Conservation (phyloP, 495 filamentous ascomycete genomes). For the Physcia stellaris region DNA sequence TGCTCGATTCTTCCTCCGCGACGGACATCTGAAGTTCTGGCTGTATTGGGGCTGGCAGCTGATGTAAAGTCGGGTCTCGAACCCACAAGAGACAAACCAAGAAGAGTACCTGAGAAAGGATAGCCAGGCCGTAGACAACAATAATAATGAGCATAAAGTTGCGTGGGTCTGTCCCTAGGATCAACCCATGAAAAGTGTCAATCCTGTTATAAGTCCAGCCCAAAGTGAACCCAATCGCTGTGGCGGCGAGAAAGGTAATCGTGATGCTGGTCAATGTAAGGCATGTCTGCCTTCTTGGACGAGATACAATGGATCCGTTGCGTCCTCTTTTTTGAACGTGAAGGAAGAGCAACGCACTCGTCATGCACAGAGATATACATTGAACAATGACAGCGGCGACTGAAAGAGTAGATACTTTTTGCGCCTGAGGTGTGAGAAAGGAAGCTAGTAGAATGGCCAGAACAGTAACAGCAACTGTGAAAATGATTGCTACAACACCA, state of each 20-base stretch:
- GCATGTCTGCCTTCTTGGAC: too few relatives aligned
- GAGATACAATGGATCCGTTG: too few relatives aligned
- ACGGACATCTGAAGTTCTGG: conserved; percentile 9
- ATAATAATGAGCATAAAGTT: conserved; percentile 18
- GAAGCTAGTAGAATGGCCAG: conserved; percentile 21
- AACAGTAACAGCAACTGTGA: conserved; percentile 14
- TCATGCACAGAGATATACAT: conserved; percentile 7
- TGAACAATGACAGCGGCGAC: conserved; percentile 17
- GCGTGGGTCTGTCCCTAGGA: conserved; percentile 4
- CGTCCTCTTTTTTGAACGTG: conserved; percentile 10
- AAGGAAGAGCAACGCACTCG: conserved; percentile 7
- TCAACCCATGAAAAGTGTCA: too few relatives aligned
- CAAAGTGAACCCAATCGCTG: too few relatives aligned
- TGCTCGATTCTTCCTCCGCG: conserved; percentile 14
- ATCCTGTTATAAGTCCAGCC: too few relatives aligned
- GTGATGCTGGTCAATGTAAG: too few relatives aligned
- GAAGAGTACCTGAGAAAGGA: conserved; percentile 15
- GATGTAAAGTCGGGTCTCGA: conserved; percentile 9
- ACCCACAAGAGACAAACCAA: conserved; percentile 15
- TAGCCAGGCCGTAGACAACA: conserved; percentile 17
- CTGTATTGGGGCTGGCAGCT: conserved; percentile 11
- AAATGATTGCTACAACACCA: conserved; percentile 15
- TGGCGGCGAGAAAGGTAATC: too few relatives aligned
- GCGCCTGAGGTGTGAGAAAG: conserved; percentile 9
- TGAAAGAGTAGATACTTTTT: conserved; percentile 8